Base-by-base conservation (phyloP, 2,329 filamentous ascomycete genomes). In the Botrytis medusae region DNA sequence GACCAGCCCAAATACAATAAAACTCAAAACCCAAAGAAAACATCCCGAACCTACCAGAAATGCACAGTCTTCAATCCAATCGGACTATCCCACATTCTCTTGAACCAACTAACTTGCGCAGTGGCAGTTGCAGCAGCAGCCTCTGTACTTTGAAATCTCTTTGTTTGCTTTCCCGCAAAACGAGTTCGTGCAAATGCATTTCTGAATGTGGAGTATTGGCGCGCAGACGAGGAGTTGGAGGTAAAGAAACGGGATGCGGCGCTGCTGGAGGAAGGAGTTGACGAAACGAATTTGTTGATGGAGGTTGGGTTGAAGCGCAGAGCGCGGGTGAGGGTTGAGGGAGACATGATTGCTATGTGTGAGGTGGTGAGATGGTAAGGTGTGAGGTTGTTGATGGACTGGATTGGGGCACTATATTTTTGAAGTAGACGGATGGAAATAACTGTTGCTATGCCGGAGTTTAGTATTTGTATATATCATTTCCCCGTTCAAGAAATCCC, bases 41-140 rank as follows among this genome's bases (percentile, higher is more conserved):
- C 1, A 22, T 40, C 25, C 42, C 34, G 34, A 57, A 73, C 87
- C 77, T 86, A 95, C 95, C 96, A 99, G 86, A 99, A 99, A 84
- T 99, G 96, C 80, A 99, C 96, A 75, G 96, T 99, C 91, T 94
- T 94, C 79, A 95, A 79, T 69, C 93, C 93, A 77, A 95, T 84
- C 76, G 93, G 92, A 83, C 92, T 94, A 83, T 93, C 90, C 92
- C 91, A 94, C 87, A 97, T 89, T 84, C 90, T 90, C 86, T 91
- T 90, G 83, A 96, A 90, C 86, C 87, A 91, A 81, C 85, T 84
- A 32, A 42, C 69, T 40, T 71, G 69, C 76, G 59, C 82, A 74
- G 82, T 81, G 78, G 84, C 82, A 77, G 83, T 77, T 76, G 83
- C 74, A 62, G 91, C 91, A 1, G 91, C 91, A 0, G 83, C 75